A percentile compares a stretch with the other conserved stretches of the same genome.
phyloP scores from a whole-genome alignment of 257 asterid species.

The Solanum chilense region DNA sequence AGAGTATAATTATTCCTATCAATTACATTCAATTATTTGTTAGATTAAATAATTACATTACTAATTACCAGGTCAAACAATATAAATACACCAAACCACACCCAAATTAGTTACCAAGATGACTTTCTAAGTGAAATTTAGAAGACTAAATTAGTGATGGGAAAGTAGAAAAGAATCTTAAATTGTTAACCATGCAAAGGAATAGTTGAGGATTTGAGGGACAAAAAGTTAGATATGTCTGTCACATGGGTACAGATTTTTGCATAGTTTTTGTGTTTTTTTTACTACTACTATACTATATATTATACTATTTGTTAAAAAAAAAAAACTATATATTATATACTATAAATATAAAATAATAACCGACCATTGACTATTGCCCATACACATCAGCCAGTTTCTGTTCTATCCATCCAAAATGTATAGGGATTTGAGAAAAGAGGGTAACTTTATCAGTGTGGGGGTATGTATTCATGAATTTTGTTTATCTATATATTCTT shows the following conservation, averaged over 20 bases:
- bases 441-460: background rate
- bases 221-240: background rate
- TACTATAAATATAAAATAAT: background rate
- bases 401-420: background rate
- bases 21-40: too few species aligned
- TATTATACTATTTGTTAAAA: background rate
- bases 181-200: background rate
- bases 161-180: background rate
- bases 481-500: background rate
- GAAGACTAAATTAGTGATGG: background rate
- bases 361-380: conserved; percentile 2
- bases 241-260: background rate
- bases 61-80: too few species aligned
- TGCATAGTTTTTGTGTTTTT: background rate
- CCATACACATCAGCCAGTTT: background rate
- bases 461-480: background rate
- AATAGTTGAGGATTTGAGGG: background rate
- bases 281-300: background rate
- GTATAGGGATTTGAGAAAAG: background rate
- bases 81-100: background rate
- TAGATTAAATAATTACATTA: too few species aligned
- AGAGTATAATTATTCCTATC: background rate
- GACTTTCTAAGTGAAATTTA: background rate
- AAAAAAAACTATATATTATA: background rate
- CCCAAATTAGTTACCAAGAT: background rate